A percentile compares a stretch with the other conserved stretches of the same genome.
Conservation (phyloP, 2,329 filamentous ascomycete species). For the Beauveria caledonica region DNA sequence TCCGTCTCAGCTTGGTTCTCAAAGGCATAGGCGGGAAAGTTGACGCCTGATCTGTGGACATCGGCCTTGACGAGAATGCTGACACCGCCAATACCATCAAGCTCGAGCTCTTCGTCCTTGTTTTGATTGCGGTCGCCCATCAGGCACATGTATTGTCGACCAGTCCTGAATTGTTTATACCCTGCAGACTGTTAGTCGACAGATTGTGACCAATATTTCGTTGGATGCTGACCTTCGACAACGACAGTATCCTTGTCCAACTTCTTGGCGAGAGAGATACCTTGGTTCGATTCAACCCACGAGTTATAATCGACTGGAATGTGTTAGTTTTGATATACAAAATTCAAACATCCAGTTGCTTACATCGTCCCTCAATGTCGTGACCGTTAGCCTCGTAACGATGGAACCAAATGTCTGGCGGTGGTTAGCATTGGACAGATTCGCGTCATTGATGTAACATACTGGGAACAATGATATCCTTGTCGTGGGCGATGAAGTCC, state of each 20-base stretch:
- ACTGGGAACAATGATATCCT: slow-evolving; percentile 92
- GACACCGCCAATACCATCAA: slow-evolving; percentile 94
- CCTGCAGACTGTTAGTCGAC: slow-evolving; percentile 40
- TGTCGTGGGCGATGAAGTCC: slow-evolving; percentile 90
- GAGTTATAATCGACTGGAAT: slow-evolving; percentile 91
- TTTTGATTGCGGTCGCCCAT: slow-evolving; percentile 91
- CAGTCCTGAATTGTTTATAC: slow-evolving; percentile 89
- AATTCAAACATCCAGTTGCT: slow-evolving; percentile 26
- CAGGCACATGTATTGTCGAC: slow-evolving; percentile 77
- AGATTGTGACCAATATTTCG: background rate
- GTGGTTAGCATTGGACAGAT: slow-evolving; percentile 18
- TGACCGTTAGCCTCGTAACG: slow-evolving; percentile 65
- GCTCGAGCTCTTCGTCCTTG: slow-evolving; percentile 83
- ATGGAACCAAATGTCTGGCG: slow-evolving; percentile 90
- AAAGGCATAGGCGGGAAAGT: slow-evolving; percentile 93
- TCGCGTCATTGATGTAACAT: slow-evolving; percentile 31
- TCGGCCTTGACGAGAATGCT: slow-evolving; percentile 98
- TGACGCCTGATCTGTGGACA: slow-evolving; percentile 96
- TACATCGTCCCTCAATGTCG: slow-evolving; percentile 93
- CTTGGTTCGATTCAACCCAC: slow-evolving; percentile 90
- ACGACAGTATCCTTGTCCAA: slow-evolving; percentile 76
- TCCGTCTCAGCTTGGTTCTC: slow-evolving; percentile 99
- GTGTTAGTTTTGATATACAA: slow-evolving; percentile 12
- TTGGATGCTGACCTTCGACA: slow-evolving; percentile 64
- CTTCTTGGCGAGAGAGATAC: slow-evolving; percentile 60